Evolutionary conservation across 441 rosid species (phyloP), one percentile per base, ranked within the genome.

Genomic region (Melastoma candidum): DNA sequence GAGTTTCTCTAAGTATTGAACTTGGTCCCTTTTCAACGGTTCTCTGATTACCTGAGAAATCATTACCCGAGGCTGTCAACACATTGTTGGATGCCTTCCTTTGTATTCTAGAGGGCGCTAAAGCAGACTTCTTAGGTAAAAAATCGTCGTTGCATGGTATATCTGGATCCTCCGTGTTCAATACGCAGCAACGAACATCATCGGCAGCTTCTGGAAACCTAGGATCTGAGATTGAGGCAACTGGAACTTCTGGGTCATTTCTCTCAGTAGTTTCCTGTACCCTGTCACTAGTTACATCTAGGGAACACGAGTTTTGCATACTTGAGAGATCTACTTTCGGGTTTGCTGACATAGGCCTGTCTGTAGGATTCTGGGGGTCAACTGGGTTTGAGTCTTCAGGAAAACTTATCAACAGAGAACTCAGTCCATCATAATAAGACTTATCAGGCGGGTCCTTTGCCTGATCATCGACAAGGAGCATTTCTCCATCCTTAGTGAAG

Each of bases 131-230:
- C 56, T 53, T 66, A 12, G 80, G 49, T 50, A 71, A 36, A 61
- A 79, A 71, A 71, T 78, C 81, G 66, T 87, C 95, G 67, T 83
- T 90, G 77, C 72, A 75, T 22, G 97, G 97, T 58, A 90, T 73
- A 29, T 90, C 90, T 68, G 70, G 68, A 71, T 87, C 85, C 70
- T 85, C 95, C n/a, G 70, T 71, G 70, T 68, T 85, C 63, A 87
- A 64, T 12, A 54, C 17, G 56, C 96, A 87, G 57, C 68, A 66
- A 71, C 85, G 70, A 66, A 66, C 56, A 48, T 71, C 92, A 63
- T 52, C 68, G 53, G 53, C 70, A 53, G 67, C 51, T 66, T 83
- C 86, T 41, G 87, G 80, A 54, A 63, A 57, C 48, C 71, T 83
- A 64, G 68, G 72, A 55, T 67, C 68, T 44, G 75, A 65, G 64